These are phyloP conservation scores for Penicillium cataractarum DNA, from an alignment of 495 filamentous ascomycete genomes.

Conservation along the genomic window DNA sequence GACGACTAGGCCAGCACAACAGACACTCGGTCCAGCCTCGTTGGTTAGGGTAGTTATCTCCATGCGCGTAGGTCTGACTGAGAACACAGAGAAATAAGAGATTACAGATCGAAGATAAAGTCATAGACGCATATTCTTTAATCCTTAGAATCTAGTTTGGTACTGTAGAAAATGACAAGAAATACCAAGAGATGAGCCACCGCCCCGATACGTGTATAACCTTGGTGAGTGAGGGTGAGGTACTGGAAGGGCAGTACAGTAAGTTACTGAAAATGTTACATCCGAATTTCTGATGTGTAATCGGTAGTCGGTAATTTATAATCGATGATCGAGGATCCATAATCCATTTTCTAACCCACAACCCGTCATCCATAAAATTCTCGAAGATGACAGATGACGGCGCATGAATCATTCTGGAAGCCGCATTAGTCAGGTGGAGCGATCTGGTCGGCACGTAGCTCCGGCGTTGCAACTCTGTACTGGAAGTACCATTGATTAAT, in stretches of 20 bases:
- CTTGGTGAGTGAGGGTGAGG: neutral
- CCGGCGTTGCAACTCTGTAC: constrained; percentile 14
- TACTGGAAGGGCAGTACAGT: too few relatives aligned
- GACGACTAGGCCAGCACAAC: neutral
- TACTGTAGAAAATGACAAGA: neutral
- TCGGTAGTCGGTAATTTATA: constrained; percentile 4
- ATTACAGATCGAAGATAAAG: neutral
- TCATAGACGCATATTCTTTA: neutral
- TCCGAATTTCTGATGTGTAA: constrained; percentile 7
- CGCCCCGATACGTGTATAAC: neutral
- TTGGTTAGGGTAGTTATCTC: neutral
- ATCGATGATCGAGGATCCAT: constrained; percentile 3
- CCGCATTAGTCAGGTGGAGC: constrained; percentile 25
- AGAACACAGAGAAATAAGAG: neutral
- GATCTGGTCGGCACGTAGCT: constrained; percentile 15
- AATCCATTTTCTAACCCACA: neutral
- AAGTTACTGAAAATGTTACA: too few relatives aligned
- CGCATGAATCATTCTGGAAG: constrained; percentile 18
- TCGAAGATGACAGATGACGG: constrained; percentile 5
- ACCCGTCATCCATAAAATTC: neutral
- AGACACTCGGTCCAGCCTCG: neutral
- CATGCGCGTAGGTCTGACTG: neutral
- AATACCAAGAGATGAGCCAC: constrained; percentile 7
- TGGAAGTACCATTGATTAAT: too few relatives aligned
- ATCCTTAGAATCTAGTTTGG: neutral